A percentile compares a stretch with the other conserved stretches of the same genome.
phyloP scores from a whole-genome alignment of 148 eudicot genomes.

The Rhododendron molle region DNA sequence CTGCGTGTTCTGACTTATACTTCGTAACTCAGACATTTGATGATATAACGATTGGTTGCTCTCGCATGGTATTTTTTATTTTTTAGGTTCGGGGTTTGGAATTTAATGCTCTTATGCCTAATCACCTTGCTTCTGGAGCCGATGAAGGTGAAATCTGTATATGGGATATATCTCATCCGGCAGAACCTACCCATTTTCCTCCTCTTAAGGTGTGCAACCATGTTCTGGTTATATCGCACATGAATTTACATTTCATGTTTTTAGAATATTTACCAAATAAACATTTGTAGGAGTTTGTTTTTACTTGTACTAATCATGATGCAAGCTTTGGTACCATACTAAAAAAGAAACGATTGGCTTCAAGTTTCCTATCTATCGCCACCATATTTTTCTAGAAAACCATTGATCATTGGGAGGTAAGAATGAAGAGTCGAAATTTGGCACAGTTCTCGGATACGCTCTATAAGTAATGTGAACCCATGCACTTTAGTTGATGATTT shows the following conservation, averaged over 20 bases:
- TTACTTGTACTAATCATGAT: background rate
- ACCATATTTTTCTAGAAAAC: background rate
- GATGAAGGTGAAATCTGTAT: slow-evolving; percentile 97
- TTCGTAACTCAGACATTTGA: slow-evolving; percentile 3
- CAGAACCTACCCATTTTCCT: slow-evolving; percentile 66
- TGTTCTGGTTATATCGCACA: background rate
- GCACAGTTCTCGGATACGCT: background rate
- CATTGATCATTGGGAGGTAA: background rate
- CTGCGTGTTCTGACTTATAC: slow-evolving; percentile 6
- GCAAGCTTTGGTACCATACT: background rate
- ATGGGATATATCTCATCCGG: slow-evolving; percentile 80
- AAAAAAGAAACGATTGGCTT: background rate
- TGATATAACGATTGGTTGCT: slow-evolving; percentile 4
- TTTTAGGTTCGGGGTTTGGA: slow-evolving; percentile 88
- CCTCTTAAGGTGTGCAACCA: slow-evolving; percentile 59
- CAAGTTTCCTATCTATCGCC: background rate
- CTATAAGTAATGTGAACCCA: background rate
- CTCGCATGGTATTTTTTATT: background rate
- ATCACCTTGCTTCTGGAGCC: slow-evolving; percentile 92
- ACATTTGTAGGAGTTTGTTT: background rate
- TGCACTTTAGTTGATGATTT: background rate
- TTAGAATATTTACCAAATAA: background rate
- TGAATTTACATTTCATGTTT: background rate
- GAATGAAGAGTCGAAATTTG: background rate
- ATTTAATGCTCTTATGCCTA: slow-evolving; percentile 63